A percentile compares a stretch with the other conserved stretches of the same genome.
Conservation (phyloP, 768 basidiomycete genomes). For the Glaciozyma martinii region DNA sequence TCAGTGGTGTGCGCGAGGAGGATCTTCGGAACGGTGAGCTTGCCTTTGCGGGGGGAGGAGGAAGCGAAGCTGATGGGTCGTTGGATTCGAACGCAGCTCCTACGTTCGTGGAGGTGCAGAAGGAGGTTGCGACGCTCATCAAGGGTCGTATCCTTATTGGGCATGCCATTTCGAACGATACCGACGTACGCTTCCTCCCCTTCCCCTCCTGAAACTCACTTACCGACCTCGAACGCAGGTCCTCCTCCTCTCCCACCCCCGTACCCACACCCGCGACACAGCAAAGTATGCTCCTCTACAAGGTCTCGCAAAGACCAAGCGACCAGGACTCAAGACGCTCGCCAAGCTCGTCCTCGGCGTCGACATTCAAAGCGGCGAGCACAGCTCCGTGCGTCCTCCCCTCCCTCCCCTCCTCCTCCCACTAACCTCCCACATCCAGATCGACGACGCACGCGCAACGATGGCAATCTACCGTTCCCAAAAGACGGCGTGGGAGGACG, state of each 20-base stretch:
- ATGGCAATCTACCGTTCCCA: constrained; percentile 86
- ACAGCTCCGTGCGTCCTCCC: constrained; percentile 63
- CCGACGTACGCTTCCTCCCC: constrained; percentile 51
- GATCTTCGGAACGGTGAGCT: constrained; percentile 64
- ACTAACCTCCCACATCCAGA: constrained; percentile 44
- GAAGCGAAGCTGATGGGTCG: background rate
- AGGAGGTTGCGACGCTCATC: constrained; percentile 62
- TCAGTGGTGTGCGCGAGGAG: constrained; percentile 65
- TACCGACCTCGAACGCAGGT: constrained; percentile 33
- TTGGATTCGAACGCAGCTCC: no score
- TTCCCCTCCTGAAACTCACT: constrained; percentile 50
- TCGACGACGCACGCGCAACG: constrained; percentile 84
- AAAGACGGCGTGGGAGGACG: constrained; percentile 73
- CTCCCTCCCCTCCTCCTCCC: background rate
- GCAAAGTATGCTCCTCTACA: constrained; percentile 42
- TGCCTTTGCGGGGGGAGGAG: background rate
- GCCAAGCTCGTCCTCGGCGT: constrained; percentile 69
- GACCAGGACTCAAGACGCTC: constrained; percentile 68
- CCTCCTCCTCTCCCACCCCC: constrained; percentile 42
- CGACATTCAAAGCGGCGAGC: constrained; percentile 77
- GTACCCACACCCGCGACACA: constrained; percentile 41
- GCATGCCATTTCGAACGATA: constrained; percentile 83
- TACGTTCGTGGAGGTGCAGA: constrained; percentile 68
- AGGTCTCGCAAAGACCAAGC: constrained; percentile 53
- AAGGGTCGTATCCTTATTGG: constrained; percentile 74